Percentiles rank a stretch among this genome's conserved stretches.
Conservation (phyloP, 2,329 filamentous ascomycete genomes). For the Verticillium longisporum region DNA sequence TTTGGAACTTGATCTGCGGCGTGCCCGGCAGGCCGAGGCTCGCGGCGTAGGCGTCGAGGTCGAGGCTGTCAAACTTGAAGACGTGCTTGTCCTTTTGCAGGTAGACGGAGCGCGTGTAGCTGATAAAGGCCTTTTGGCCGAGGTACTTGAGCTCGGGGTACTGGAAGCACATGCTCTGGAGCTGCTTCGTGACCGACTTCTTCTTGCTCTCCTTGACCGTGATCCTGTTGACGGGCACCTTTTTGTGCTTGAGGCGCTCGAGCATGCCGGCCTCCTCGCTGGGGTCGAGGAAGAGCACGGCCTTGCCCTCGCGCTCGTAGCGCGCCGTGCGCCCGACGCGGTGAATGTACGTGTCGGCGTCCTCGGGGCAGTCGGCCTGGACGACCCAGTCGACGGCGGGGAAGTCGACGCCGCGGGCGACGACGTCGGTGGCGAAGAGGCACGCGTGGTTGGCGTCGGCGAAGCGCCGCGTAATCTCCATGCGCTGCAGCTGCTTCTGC, state of each 20-base stretch:
- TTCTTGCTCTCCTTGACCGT: constrained; percentile 88
- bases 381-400: constrained; percentile 98
- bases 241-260: constrained; percentile 76
- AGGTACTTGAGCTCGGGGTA: constrained; percentile 90
- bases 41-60: constrained; percentile 77
- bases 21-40: constrained; percentile 86
- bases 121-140: constrained; percentile 92
- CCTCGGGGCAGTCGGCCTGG: constrained; percentile 95
- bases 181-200: constrained; percentile 71
- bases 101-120: constrained; percentile 78
- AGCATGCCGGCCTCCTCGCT: constrained; percentile 92
- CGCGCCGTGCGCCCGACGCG: constrained; percentile 91
- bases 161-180: constrained; percentile 95
- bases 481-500: constrained; percentile 82
- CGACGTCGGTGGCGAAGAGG: constrained; percentile 91
- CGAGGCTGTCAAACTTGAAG: constrained; percentile 76
- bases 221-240: constrained; percentile 80
- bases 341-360: constrained; percentile 96
- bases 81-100: constrained; percentile 88
- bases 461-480: constrained; percentile 84
- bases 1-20: constrained; percentile 87
- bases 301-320: constrained; percentile 80
- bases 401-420: too few species aligned
- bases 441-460: constrained; percentile 75
- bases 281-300: constrained; percentile 86